Conservation (phyloP, 768 basidiomycete species). For the Lactarius sp. region DNA sequence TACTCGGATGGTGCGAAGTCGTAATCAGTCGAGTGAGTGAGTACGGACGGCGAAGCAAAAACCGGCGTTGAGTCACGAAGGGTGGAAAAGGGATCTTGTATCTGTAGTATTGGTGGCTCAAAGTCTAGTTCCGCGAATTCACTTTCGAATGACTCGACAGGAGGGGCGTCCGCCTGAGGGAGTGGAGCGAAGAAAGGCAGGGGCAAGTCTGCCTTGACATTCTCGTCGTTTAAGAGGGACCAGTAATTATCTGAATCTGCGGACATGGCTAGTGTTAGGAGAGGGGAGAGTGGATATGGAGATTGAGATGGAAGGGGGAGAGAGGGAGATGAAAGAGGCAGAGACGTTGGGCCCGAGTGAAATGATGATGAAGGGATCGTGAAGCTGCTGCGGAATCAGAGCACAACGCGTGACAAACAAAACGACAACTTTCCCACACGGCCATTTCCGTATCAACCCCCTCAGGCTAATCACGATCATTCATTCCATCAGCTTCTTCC, state of each 20-base stretch:
- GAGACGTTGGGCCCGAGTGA: conserved; percentile 1
- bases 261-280: conserved; percentile 13
- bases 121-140: conserved; percentile 68
- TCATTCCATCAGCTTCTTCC: no score
- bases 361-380: neutral
- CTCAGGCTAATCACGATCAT: no score
- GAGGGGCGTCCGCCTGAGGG: conserved; percentile 67
- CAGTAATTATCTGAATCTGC: conserved; percentile 2
- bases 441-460: neutral
- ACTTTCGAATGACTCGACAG: conserved; percentile 77
- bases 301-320: neutral
- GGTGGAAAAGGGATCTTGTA: conserved; percentile 52
- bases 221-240: conserved; percentile 11
- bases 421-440: neutral
- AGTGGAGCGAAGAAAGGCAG: conserved; percentile 19
- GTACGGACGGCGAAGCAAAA: conserved; percentile 68
- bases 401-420: conserved; percentile 8
- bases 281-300: neutral
- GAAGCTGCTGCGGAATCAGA: conserved; percentile 21
- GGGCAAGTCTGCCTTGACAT: conserved; percentile 11
- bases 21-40: conserved; percentile 76
- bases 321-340: conserved; percentile 3
- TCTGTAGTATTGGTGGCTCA: conserved; percentile 49
- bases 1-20: conserved; percentile 47
- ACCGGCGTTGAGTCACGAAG: conserved; percentile 59